Conservation (phyloP, 352 stramenopile genomes). For the Blastocystis sp. region DNA sequence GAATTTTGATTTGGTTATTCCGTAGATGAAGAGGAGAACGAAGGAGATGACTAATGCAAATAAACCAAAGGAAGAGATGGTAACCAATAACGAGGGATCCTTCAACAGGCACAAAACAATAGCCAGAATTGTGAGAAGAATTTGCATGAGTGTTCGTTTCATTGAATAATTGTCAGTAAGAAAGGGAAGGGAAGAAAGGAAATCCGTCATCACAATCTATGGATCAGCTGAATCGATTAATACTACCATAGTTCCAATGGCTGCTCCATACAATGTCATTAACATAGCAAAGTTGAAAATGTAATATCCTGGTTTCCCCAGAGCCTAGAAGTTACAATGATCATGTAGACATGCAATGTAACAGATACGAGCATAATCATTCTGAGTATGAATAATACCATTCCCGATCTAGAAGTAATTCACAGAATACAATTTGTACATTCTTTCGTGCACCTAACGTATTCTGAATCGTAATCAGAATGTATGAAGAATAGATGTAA, state of each 20-base stretch:
- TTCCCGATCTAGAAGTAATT: background rate
- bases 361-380: slow-evolving; percentile 33
- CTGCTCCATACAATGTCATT: slow-evolving; percentile 24
- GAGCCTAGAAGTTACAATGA: background rate
- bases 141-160: slow-evolving; percentile 13
- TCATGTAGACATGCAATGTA: background rate
- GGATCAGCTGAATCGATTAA: background rate
- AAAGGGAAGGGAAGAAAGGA: background rate
- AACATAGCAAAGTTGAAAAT: slow-evolving; percentile 36
- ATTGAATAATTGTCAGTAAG: background rate
- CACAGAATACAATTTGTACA: background rate
- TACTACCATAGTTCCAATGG: slow-evolving; percentile 17
- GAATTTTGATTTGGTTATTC: background rate
- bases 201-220: slow-evolving; percentile 56
- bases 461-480: slow-evolving; percentile 48
- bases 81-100: slow-evolving; percentile 14
- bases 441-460: background rate
- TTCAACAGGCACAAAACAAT: slow-evolving; percentile 52
- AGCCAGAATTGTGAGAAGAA: background rate
- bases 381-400: slow-evolving; percentile 11
- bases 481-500: slow-evolving; percentile 46
- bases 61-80: slow-evolving; percentile 45
- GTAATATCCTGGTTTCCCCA: slow-evolving; percentile 31
- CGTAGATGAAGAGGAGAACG: slow-evolving; percentile 59
- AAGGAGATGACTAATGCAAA: slow-evolving; percentile 17